phyloP scores from a whole-genome alignment of 2,329 filamentous ascomycete genomes.

The Xylariaceae sp. region DNA sequence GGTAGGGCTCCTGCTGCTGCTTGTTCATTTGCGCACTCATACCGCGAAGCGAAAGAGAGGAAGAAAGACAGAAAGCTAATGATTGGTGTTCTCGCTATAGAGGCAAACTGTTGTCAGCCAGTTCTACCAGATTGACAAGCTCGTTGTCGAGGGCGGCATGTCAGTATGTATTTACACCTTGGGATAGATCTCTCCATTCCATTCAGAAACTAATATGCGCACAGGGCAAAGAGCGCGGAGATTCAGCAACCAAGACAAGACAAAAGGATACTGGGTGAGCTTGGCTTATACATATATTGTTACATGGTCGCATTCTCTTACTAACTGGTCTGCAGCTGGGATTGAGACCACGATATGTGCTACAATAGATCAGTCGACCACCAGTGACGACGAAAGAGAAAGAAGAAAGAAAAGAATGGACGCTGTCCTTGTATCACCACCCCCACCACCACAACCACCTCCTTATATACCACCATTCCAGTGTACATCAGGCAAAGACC shows the following conservation, averaged over 20 bases:
- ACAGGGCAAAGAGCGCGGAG: conserved; percentile 66
- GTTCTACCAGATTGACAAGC: conserved; percentile 85
- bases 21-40: not conserved
- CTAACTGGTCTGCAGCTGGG: too few relatives aligned
- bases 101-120: conserved; percentile 92
- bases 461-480: too few relatives aligned
- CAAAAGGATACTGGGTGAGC: conserved; percentile 77
- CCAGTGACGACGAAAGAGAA: not conserved
- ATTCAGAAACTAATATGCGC: conserved; percentile 9
- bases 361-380: too few relatives aligned
- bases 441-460: conserved; percentile 7
- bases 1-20: too few relatives aligned
- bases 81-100: conserved; percentile 43
- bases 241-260: conserved; percentile 63
- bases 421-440: conserved; percentile 20
- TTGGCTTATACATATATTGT: not conserved
- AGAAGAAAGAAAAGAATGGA: not conserved
- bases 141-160: conserved; percentile 88
- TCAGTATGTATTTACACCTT: too few relatives aligned
- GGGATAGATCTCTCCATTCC: too few relatives aligned
- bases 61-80: not conserved
- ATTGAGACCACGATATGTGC: too few relatives aligned
- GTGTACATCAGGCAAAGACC: conserved; percentile 17
- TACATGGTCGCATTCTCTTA: too few relatives aligned
- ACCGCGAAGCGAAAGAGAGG: not conserved